Evolutionary conservation across 805 yeast species (phyloP).

Genomic region (Isabelozyma heimii): DNA sequence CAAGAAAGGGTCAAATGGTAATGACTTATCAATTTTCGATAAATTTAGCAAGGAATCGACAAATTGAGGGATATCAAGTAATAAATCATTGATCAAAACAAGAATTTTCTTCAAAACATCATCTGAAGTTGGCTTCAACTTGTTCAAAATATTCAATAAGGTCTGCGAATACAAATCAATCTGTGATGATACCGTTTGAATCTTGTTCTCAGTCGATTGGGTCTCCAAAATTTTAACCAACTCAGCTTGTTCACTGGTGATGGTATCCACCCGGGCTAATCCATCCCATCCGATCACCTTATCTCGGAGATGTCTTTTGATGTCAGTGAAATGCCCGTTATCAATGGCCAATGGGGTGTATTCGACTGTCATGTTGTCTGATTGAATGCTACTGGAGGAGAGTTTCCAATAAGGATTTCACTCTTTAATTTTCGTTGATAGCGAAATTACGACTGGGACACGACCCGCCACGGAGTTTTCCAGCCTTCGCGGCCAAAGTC

Average conservation of each 20-base stretch:
- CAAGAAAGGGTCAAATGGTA: constrained; percentile 54
- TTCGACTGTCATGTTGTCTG: constrained; percentile 10
- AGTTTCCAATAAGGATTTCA: too few species aligned
- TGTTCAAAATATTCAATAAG: constrained; percentile 51
- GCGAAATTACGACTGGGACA: too few species aligned
- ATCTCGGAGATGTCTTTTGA: constrained; percentile 65
- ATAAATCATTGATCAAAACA: constrained; percentile 59
- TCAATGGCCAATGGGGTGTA: constrained; percentile 48
- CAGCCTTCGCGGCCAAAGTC: too few species aligned
- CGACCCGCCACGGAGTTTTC: too few species aligned
- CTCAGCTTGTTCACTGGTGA: constrained; percentile 67
- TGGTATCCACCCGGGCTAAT: constrained; percentile 67
- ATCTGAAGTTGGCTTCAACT: constrained; percentile 41
- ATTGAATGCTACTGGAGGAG: neutral
- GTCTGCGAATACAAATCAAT: constrained; percentile 54
- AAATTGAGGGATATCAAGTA: constrained; percentile 38
- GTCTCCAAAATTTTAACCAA: constrained; percentile 53
- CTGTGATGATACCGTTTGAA: constrained; percentile 40
- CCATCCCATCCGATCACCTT: constrained; percentile 93
- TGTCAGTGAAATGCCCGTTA: constrained; percentile 63
- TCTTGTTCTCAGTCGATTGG: constrained; percentile 41
- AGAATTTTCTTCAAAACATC: constrained; percentile 66
- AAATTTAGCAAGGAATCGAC: constrained; percentile 41
- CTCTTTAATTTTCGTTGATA: too few species aligned
- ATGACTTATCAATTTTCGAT: constrained; percentile 37